Conservation (phyloP, 2,329 filamentous ascomycete species). For the Xylaria sp. region DNA sequence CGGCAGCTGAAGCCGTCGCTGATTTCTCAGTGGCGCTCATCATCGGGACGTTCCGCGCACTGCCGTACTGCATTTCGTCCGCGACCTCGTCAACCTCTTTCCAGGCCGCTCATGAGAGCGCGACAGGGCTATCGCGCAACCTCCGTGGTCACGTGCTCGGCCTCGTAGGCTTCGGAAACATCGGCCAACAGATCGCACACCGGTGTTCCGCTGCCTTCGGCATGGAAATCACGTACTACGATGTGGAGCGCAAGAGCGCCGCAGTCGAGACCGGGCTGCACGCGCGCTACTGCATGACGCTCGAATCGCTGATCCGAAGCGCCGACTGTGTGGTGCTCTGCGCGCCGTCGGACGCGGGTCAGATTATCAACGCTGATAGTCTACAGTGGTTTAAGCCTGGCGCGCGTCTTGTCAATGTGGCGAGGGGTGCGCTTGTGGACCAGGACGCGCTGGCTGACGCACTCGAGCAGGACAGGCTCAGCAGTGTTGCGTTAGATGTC, state of each 20-base stretch:
- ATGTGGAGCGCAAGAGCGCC: slow-evolving; percentile 56
- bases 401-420: slow-evolving; percentile 68
- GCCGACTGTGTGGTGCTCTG: slow-evolving; percentile 68
- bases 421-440: slow-evolving; percentile 67
- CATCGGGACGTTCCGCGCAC: slow-evolving; percentile 70
- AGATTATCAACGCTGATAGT: slow-evolving; percentile 54
- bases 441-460: slow-evolving; percentile 67
- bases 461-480: slow-evolving; percentile 57
- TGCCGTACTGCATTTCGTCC: slow-evolving; percentile 67
- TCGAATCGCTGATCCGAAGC: slow-evolving; percentile 57
- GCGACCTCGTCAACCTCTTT: slow-evolving; percentile 53
- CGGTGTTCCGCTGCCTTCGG: slow-evolving; percentile 63
- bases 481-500: slow-evolving; percentile 66
- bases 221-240: slow-evolving; percentile 70
- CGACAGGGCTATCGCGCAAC: slow-evolving; percentile 66
- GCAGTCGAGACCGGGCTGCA: slow-evolving; percentile 48
- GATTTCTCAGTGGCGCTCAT: slow-evolving; percentile 74
- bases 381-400: slow-evolving; percentile 60
- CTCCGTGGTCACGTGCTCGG: slow-evolving; percentile 66
- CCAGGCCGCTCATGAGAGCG: slow-evolving; percentile 62
- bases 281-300: slow-evolving; percentile 56
- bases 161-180: slow-evolving; percentile 72
- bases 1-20: slow-evolving; percentile 74
- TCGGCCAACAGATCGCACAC: slow-evolving; percentile 66
- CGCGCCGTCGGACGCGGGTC: slow-evolving; percentile 55